These are phyloP conservation scores for Mediolabrus comicus DNA, from an alignment of 108 stramenopile genomes.

Conservation along the genomic window DNA sequence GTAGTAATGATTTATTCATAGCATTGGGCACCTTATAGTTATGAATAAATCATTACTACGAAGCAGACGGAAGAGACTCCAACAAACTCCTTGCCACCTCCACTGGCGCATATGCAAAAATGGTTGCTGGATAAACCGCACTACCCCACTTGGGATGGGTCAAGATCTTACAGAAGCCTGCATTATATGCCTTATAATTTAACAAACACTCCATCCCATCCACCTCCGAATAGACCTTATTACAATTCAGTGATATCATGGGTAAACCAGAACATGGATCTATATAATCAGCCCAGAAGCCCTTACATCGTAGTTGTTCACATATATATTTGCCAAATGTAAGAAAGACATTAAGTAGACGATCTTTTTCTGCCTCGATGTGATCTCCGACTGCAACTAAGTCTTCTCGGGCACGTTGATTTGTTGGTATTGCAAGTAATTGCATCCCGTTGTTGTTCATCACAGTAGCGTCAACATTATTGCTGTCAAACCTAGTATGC, in stretches of 20 bases:
- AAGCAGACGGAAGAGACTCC: constrained; percentile 27
- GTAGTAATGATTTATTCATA: constrained; percentile 51
- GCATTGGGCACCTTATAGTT: too few relatives aligned
- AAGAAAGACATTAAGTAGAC: constrained; percentile 81
- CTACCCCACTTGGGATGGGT: constrained; percentile 95
- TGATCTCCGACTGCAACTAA: constrained; percentile 84
- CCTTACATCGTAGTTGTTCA: constrained; percentile 48
- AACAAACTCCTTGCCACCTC: constrained; percentile 53
- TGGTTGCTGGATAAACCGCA: constrained; percentile 95
- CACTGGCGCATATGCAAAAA: constrained; percentile 82
- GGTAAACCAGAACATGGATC: constrained; percentile 98
- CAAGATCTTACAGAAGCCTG: constrained; percentile 95
- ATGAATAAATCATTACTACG: too few relatives aligned
- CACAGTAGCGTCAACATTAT: background rate
- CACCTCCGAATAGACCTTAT: constrained; percentile 91
- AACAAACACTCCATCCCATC: constrained; percentile 92
- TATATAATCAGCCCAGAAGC: constrained; percentile 94
- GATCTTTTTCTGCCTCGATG: constrained; percentile 84
- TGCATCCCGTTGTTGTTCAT: constrained; percentile 17
- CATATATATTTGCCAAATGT: constrained; percentile 74
- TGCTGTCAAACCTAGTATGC: constrained; percentile 38
- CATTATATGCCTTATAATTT: constrained; percentile 89
- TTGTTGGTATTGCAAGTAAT: constrained; percentile 83
- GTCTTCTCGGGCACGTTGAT: constrained; percentile 81
- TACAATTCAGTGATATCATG: constrained; percentile 74